Evolutionary conservation across 371 early-diverging fungal genomes (phyloP).

Genomic region (Haplosporangium sp.): DNA sequence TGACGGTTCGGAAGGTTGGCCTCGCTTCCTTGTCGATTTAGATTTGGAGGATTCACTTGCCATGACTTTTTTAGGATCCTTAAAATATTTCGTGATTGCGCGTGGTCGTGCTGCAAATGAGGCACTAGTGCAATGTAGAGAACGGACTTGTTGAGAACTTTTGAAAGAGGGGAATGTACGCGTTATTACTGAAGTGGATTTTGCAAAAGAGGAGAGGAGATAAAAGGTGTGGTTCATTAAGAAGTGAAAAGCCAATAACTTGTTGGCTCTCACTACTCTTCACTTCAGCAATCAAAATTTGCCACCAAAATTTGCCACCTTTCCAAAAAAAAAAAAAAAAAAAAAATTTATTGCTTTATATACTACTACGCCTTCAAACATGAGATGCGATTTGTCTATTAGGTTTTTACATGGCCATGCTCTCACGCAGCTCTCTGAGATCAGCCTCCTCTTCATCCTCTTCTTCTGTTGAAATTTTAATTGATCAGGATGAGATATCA

Average conservation of each 20-base stretch:
- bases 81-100: neutral
- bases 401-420: slow-evolving; percentile 75
- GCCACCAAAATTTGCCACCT: neutral
- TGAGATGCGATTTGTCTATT: no score
- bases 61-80: neutral
- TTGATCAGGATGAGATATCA: slow-evolving; percentile 28
- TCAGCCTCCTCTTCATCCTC: slow-evolving; percentile 91
- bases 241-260: no score
- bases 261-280: no score
- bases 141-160: neutral
- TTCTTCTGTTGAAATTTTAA: slow-evolving; percentile 48
- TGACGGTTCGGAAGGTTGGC: neutral
- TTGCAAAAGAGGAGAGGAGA: neutral
- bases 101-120: neutral
- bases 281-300: no score
- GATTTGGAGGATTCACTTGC: neutral
- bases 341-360: neutral
- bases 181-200: neutral
- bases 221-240: no score
- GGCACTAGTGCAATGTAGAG: neutral
- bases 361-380: neutral
- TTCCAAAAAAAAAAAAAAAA: neutral
- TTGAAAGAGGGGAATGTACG: neutral
- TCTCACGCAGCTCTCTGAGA: slow-evolving; percentile 80
- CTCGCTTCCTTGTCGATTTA: neutral